These are phyloP conservation scores for Podospora pseudocomata DNA, from an alignment of 495 filamentous ascomycete genomes.

Conservation along the genomic window DNA sequence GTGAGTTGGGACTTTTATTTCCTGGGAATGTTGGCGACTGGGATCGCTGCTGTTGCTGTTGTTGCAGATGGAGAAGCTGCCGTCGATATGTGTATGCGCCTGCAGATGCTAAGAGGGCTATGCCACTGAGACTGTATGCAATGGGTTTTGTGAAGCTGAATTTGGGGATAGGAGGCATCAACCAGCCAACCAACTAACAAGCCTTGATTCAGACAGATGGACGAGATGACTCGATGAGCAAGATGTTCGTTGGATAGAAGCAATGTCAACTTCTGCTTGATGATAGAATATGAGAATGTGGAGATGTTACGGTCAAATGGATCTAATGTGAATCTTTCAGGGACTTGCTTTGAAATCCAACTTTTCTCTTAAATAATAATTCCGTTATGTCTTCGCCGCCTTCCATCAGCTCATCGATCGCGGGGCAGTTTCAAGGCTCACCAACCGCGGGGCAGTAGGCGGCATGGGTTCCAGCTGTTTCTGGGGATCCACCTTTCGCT, in stretches of 20 bases:
- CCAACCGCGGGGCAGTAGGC: constrained; percentile 1
- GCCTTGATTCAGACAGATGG: not conserved
- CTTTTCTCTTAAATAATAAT: not conserved
- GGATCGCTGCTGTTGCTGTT: not conserved
- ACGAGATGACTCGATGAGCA: not conserved
- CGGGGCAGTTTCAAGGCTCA: constrained; percentile 3
- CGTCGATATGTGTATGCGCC: constrained; percentile 23
- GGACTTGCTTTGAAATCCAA: constrained; percentile 43
- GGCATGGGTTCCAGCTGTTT: not conserved
- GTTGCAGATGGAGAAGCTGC: not conserved
- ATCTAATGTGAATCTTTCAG: not conserved
- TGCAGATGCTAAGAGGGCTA: constrained; percentile 20
- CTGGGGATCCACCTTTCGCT: not conserved
- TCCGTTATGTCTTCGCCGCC: constrained; percentile 1
- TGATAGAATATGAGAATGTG: not conserved
- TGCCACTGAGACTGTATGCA: constrained; percentile 19
- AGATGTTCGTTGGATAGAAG: not conserved
- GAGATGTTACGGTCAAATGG: not conserved
- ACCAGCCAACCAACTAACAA: not conserved
- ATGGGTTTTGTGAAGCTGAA: constrained; percentile 12
- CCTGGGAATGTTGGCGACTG: not conserved
- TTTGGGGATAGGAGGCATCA: constrained; percentile 15
- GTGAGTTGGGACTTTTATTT: not conserved
- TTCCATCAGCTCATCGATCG: constrained; percentile 3
- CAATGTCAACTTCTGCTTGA: not conserved